phyloP scores from a whole-genome alignment of 2,329 filamentous ascomycete genomes.

The Huntiella abstrusa region DNA sequence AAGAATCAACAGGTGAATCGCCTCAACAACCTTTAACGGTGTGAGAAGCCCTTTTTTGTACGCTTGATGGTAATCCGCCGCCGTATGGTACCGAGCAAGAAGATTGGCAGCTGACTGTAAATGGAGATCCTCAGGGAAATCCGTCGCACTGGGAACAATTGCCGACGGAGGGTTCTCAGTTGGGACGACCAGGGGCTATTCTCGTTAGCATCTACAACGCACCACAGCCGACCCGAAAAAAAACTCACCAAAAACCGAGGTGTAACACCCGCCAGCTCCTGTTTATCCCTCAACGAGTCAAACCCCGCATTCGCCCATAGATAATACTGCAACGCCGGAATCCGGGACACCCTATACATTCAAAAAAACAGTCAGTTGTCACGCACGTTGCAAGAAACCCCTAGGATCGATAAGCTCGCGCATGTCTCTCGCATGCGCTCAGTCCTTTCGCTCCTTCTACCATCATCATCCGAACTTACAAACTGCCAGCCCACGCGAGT shows the following conservation, averaged over 20 bases:
- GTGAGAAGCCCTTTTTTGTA: slow-evolving; percentile 54
- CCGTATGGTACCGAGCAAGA: slow-evolving; percentile 43
- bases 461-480: slow-evolving; percentile 29
- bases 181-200: slow-evolving; percentile 38
- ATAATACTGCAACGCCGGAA: slow-evolving; percentile 4
- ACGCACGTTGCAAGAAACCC: neutral
- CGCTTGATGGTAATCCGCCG: slow-evolving; percentile 57
- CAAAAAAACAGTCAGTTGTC: neutral
- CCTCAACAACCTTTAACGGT: slow-evolving; percentile 51
- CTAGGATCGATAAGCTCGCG: neutral
- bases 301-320: slow-evolving; percentile 11
- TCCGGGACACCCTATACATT: neutral
- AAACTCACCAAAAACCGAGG: slow-evolving; percentile 10
- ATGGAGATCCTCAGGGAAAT: slow-evolving; percentile 24
- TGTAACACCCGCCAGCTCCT: slow-evolving; percentile 1
- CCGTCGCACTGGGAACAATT: slow-evolving; percentile 17
- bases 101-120: slow-evolving; percentile 23
- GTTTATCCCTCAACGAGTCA: slow-evolving; percentile 7
- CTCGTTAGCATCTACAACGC: neutral
- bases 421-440: neutral
- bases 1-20: slow-evolving; percentile 51
- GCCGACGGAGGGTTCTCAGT: slow-evolving; percentile 20
- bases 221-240: slow-evolving; percentile 7
- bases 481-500: slow-evolving; percentile 39
- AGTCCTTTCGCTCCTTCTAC: no score